These are phyloP conservation scores for Populus hybrid DNA, from an alignment of 441 rosid species.

Conservation along the genomic window DNA sequence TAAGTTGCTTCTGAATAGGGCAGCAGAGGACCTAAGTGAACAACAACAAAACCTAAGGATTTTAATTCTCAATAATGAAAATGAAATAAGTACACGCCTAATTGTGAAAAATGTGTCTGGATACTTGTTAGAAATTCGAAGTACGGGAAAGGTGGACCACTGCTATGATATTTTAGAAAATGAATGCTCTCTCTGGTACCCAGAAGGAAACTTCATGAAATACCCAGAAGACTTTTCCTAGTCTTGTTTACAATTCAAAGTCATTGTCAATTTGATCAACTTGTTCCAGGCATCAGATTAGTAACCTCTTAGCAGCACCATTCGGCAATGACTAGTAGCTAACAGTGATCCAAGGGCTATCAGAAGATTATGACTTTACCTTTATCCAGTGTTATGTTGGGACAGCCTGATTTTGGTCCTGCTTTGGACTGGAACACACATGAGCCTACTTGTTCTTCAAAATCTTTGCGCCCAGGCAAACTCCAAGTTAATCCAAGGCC, in stretches of 20 bases:
- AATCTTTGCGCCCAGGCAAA: conserved; percentile 19
- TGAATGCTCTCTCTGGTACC: not conserved
- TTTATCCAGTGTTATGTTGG: not conserved
- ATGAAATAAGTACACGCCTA: too few relatives aligned
- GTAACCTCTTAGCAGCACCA: not conserved
- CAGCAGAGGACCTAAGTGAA: not conserved
- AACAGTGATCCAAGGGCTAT: not conserved
- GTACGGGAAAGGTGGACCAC: not conserved
- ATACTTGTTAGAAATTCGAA: too few relatives aligned
- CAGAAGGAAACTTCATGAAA: not conserved
- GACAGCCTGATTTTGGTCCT: not conserved
- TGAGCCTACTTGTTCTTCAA: not conserved
- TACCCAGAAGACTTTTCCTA: not conserved
- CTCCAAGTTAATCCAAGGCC: conserved; percentile 69
- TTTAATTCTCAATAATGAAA: too few relatives aligned
- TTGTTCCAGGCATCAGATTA: not conserved
- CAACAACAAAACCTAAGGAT: not conserved
- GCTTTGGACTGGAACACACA: not conserved
- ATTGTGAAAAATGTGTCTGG: not conserved
- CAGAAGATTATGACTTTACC: conserved; percentile 9
- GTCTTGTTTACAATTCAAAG: not conserved
- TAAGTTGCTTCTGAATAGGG: not conserved
- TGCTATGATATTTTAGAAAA: not conserved
- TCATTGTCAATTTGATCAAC: not conserved
- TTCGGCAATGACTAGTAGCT: not conserved